Conservation (phyloP, 345 rosid species). For the Gossypium stocksii region DNA sequence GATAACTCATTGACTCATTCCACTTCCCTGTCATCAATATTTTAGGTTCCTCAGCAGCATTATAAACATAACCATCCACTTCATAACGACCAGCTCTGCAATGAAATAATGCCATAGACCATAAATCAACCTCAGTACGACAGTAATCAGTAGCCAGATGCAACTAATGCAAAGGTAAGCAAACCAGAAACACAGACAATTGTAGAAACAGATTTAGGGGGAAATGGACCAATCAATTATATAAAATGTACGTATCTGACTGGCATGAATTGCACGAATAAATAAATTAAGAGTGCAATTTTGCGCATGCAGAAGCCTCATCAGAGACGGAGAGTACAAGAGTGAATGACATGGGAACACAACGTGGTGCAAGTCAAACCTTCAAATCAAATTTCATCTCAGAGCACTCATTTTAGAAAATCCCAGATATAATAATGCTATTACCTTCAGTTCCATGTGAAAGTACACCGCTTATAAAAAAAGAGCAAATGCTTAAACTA, state of each 20-base stretch:
- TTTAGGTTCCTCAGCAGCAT: slow-evolving; percentile 73
- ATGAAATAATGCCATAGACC: slow-evolving; percentile 2
- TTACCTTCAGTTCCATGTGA: not conserved
- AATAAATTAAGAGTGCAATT: not conserved
- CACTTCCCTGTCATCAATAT: slow-evolving; percentile 82
- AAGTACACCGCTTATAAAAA: not conserved
- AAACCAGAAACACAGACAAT: not conserved
- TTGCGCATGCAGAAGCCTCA: not conserved
- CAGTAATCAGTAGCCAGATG: not conserved
- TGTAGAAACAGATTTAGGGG: not conserved
- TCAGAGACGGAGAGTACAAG: not conserved
- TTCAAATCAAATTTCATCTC: not conserved
- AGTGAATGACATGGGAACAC: not conserved
- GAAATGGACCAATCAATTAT: not conserved
- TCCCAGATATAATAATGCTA: not conserved
- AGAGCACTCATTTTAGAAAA: not conserved
- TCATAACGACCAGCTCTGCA: slow-evolving; percentile 78
- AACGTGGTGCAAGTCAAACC: not conserved
- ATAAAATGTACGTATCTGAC: not conserved
- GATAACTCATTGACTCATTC: slow-evolving; percentile 76
- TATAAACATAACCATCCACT: slow-evolving; percentile 82
- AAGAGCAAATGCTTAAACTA: not conserved
- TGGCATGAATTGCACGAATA: not conserved
- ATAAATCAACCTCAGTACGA: not conserved
- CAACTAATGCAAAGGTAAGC: slow-evolving; percentile 3